Conservation (phyloP, 1,139 yeast species). For the Hanseniaspora sp. region DNA sequence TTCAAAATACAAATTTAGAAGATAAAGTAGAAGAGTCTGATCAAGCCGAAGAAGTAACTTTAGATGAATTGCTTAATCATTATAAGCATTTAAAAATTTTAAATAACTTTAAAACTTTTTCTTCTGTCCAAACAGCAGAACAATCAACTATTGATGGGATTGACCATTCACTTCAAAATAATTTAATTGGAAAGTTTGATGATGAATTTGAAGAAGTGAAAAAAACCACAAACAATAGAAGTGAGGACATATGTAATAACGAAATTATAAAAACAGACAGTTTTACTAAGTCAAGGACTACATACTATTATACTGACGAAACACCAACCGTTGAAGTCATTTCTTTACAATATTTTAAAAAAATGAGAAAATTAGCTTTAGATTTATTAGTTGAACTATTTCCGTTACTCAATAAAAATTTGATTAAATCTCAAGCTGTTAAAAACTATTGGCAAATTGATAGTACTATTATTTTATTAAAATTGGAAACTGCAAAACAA, state of each 20-base stretch:
- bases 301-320: neutral
- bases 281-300: neutral
- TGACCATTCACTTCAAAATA: neutral
- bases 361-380: conserved; percentile 3
- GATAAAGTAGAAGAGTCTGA: neutral
- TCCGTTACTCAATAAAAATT: neutral
- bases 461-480: neutral
- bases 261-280: too few relatives aligned
- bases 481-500: neutral
- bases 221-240: too few relatives aligned
- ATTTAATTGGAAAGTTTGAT: too few relatives aligned
- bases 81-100: neutral
- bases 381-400: neutral
- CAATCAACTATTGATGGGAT: neutral
- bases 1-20: neutral
- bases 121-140: neutral
- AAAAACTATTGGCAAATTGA: conserved; percentile 12
- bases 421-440: neutral
- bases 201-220: too few relatives aligned
- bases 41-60: neutral
- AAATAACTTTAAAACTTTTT: neutral
- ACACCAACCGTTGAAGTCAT: conserved; percentile 3
- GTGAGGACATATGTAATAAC: too few relatives aligned
- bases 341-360: conserved; percentile 4
- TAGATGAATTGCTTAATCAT: neutral